phyloP scores from a whole-genome alignment of 345 rosid genomes.

The Rhodomyrtus tomentosa region DNA sequence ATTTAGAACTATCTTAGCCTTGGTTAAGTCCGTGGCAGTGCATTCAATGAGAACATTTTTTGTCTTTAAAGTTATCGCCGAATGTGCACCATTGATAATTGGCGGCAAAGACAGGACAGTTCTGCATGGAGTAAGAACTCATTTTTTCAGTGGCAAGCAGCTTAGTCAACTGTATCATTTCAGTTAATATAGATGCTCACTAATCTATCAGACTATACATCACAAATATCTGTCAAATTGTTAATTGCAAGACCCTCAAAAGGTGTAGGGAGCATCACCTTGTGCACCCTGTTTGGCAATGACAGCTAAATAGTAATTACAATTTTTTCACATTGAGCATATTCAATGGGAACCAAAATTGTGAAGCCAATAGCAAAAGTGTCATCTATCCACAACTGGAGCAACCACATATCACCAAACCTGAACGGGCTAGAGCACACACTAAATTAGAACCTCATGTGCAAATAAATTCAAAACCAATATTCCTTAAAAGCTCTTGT shows the following conservation, averaged over 20 bases:
- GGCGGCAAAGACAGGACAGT: slow-evolving; percentile 90
- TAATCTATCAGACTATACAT: background rate
- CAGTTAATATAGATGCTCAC: background rate
- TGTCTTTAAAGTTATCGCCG: slow-evolving; percentile 83
- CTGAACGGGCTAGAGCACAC: background rate
- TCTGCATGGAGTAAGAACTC: slow-evolving; percentile 29
- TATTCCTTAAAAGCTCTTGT: background rate
- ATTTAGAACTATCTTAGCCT: slow-evolving; percentile 87
- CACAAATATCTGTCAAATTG: background rate
- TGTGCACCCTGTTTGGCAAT: background rate
- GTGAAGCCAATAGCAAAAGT: background rate
- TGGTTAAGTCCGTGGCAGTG: slow-evolving; percentile 87
- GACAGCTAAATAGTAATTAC: background rate
- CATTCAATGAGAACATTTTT: slow-evolving; percentile 93
- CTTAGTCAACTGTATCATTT: background rate
- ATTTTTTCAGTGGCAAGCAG: slow-evolving; percentile 45
- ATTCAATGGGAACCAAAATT: background rate
- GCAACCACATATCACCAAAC: background rate
- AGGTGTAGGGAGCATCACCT: background rate
- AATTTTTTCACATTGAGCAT: background rate
- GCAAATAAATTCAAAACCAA: background rate
- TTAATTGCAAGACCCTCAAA: background rate
- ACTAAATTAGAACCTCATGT: background rate
- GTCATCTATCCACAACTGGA: background rate
- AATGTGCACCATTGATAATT: slow-evolving; percentile 90